A percentile compares a stretch with the other conserved stretches of the same genome.
Conservation (phyloP, 371 early-diverging fungal species). For the Chytridium lagenaria region DNA sequence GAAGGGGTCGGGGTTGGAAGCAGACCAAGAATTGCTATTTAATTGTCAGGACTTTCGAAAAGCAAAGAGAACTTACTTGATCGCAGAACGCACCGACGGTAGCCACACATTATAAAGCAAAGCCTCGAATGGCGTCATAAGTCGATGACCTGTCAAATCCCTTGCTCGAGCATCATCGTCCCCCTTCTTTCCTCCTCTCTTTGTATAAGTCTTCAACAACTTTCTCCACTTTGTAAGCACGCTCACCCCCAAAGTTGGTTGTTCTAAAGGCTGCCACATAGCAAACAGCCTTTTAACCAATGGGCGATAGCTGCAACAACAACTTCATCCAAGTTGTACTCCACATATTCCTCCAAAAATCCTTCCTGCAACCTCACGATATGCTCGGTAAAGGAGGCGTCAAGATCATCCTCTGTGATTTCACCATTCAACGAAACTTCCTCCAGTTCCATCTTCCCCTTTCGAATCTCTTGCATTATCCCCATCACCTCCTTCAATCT, state of each 20-base stretch:
- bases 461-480: conserved; percentile 15
- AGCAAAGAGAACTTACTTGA: conserved; percentile 65
- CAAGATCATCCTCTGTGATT: conserved; percentile 21
- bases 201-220: conserved; percentile 35
- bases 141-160: conserved; percentile 28
- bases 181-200: not conserved
- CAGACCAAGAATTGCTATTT: not conserved
- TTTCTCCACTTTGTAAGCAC: conserved; percentile 53
- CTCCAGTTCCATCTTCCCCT: conserved; percentile 12
- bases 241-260: conserved; percentile 63
- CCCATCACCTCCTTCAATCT: conserved; percentile 15
- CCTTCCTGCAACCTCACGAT: conserved; percentile 51
- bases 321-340: conserved; percentile 68
- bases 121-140: conserved; percentile 80
- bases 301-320: conserved; percentile 70
- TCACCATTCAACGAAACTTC: conserved; percentile 47
- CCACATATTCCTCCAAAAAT: conserved; percentile 60
- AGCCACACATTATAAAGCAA: conserved; percentile 82
- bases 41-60: conserved; percentile 7
- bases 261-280: conserved; percentile 71
- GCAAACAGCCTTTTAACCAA: conserved; percentile 59
- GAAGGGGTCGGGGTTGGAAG: conserved; percentile 62
- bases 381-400: conserved; percentile 54
- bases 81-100: conserved; percentile 73
- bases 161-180: conserved; percentile 27